Base-by-base conservation (phyloP, 139 green algal species). In the Coelastrella sp. region DNA sequence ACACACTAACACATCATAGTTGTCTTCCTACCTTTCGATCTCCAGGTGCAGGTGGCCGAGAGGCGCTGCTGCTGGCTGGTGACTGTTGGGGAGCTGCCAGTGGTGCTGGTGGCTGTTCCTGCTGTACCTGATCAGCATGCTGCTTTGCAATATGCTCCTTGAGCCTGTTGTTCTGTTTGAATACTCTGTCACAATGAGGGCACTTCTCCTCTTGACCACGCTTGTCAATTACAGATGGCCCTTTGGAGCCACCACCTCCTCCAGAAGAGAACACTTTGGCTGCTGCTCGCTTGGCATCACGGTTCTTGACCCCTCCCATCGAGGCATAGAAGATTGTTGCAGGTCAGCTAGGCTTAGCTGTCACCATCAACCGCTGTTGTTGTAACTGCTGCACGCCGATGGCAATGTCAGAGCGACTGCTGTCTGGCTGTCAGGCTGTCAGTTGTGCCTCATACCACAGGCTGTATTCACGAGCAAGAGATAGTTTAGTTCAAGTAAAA, bases 121-220 rank as follows among this genome's bases (percentile, higher is more conserved):
- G 57, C 66, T 89, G 84, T n/a, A 24, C 7, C 27, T 24, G 65
- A 61, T 93, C 91, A n/a, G 96, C 92, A 59, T 96, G 89, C 87
- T 98, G 93, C 86, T 96, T 95, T 22, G 94, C 89, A 11, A 99
- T 93, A 90, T 99, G 97, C 19, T 98, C 94, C 63, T 94, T 95
- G 0, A 97, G 92, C 7, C 94, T 89, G 1, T 88, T 90, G 66
- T 89, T 95, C 92, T 96, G 88, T 82, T 84, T 97, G 92, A 98
- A 99, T 0, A 96, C 87, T 14, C 96, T 92, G 63, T 98, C 96
- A 86, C 97, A 99, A 92, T 98, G 95, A 0, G 97, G 97, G 91
- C 97, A 99, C 20, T 95, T 90, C 27, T 93, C 74, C 91, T 98
- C 96, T 85, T 97, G 94, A 49, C 93, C 93, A 9, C 97, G 94